Conservation (phyloP, 1,139 yeast species). For the Protomyces macrosporus region DNA sequence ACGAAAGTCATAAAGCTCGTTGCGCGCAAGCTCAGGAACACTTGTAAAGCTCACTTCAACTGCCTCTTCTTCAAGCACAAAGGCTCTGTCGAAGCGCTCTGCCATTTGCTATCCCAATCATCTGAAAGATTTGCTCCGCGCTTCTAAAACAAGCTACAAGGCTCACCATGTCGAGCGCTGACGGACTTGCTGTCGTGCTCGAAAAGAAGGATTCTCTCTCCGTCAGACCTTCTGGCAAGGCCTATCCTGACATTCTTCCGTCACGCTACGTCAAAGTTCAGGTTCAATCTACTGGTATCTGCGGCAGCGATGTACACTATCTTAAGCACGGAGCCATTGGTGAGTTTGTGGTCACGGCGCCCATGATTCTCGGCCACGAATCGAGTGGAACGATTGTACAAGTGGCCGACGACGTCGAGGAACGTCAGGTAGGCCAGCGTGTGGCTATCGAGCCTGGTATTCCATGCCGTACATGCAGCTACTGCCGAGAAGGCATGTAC, state of each 20-base stretch:
- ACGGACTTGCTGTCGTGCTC: slow-evolving; percentile 10
- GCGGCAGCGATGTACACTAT: slow-evolving; percentile 68
- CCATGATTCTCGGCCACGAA: slow-evolving; percentile 60
- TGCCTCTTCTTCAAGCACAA: too few relatives aligned
- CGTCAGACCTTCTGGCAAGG: neutral
- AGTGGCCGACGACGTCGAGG: slow-evolving; percentile 54
- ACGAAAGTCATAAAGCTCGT: too few relatives aligned
- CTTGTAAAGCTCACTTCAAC: too few relatives aligned
- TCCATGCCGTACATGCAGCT: slow-evolving; percentile 65
- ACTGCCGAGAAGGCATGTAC: slow-evolving; percentile 67
- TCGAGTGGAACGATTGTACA: slow-evolving; percentile 58
- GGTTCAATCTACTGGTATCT: slow-evolving; percentile 74
- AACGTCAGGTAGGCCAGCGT: slow-evolving; percentile 51
- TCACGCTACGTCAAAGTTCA: slow-evolving; percentile 57
- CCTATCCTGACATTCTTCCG: slow-evolving; percentile 10
- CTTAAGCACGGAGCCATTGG: slow-evolving; percentile 77
- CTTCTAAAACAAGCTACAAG: too few relatives aligned
- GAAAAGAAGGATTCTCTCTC: slow-evolving; percentile 11
- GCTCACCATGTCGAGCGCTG: neutral
- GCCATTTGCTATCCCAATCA: too few relatives aligned
- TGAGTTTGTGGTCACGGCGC: slow-evolving; percentile 44
- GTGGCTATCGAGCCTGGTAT: slow-evolving; percentile 66
- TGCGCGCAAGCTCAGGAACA: too few relatives aligned
- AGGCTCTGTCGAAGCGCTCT: too few relatives aligned
- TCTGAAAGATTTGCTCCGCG: too few relatives aligned